Conservation (phyloP, 805 yeast species). For the Lachancea dasiensis region DNA sequence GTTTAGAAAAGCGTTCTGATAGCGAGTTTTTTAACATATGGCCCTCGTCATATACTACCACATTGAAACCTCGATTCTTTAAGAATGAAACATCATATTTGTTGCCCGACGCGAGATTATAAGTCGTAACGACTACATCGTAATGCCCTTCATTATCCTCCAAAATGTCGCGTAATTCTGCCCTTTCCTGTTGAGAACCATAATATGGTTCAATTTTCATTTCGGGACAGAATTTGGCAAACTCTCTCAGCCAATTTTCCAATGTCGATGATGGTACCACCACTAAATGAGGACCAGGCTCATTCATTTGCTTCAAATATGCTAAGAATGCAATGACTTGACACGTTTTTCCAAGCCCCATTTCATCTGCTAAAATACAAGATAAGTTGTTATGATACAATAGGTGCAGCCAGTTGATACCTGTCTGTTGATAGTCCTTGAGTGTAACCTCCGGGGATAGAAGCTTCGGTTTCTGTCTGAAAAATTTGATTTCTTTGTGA, state of each 20-base stretch:
- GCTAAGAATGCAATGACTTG: constrained; percentile 93
- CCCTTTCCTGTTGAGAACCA: constrained; percentile 82
- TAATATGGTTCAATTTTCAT: constrained; percentile 86
- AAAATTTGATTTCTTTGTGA: constrained; percentile 38
- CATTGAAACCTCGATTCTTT: constrained; percentile 69
- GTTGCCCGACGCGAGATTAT: constrained; percentile 83
- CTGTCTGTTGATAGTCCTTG: constrained; percentile 94
- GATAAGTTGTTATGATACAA: constrained; percentile 74
- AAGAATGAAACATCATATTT: constrained; percentile 77
- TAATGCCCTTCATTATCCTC: constrained; percentile 45
- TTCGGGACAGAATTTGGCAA: constrained; percentile 78
- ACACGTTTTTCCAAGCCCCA: constrained; percentile 97
- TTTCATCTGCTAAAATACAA: constrained; percentile 95
- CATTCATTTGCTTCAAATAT: constrained; percentile 57
- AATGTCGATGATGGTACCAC: constrained; percentile 96
- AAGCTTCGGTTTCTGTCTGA: constrained; percentile 65
- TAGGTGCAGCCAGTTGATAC: constrained; percentile 85
- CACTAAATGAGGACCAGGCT: constrained; percentile 78
- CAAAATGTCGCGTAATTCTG: constrained; percentile 69
- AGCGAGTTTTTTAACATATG: constrained; percentile 90
- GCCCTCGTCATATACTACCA: constrained; percentile 94
- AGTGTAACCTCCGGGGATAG: constrained; percentile 59
- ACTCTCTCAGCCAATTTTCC: constrained; percentile 96
- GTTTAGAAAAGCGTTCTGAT: constrained; percentile 78
- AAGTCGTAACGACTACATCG: constrained; percentile 93